Conservation (phyloP, 768 basidiomycete genomes). For the Mycena galopus region DNA sequence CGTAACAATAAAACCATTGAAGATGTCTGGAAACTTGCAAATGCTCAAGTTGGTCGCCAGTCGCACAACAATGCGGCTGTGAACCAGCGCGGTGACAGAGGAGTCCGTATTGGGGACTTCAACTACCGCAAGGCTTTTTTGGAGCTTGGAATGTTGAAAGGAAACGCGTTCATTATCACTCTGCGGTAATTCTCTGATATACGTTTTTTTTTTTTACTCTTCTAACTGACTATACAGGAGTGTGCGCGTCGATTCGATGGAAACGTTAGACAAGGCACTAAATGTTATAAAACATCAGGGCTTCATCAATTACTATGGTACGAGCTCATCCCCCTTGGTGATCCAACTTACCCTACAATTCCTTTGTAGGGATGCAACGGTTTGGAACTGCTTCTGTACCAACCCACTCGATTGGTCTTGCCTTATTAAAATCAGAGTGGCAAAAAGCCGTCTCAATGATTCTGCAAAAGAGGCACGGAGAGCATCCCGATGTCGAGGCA, state of each 20-base stretch:
- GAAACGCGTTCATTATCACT: slow-evolving; percentile 96
- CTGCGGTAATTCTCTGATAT: slow-evolving; percentile 70
- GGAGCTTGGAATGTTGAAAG: slow-evolving; percentile 96
- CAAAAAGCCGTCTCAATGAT: slow-evolving; percentile 87
- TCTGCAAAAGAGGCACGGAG: slow-evolving; percentile 86
- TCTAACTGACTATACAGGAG: slow-evolving; percentile 64
- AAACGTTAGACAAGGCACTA: slow-evolving; percentile 82
- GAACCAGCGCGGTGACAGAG: slow-evolving; percentile 86
- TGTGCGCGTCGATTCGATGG: slow-evolving; percentile 81
- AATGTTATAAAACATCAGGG: slow-evolving; percentile 84
- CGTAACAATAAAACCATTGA: slow-evolving; percentile 83
- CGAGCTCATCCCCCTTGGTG: slow-evolving; percentile 12
- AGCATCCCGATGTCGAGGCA: slow-evolving; percentile 90
- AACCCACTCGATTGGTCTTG: slow-evolving; percentile 94
- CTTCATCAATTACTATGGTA: slow-evolving; percentile 99
- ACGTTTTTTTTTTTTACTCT: not conserved
- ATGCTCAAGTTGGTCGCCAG: slow-evolving; percentile 72
- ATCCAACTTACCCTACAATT: slow-evolving; percentile 28
- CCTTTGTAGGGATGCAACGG: slow-evolving; percentile 89
- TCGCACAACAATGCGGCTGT: slow-evolving; percentile 66
- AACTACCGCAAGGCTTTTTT: slow-evolving; percentile 85
- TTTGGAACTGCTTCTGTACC: slow-evolving; percentile 98
- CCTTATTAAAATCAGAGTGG: slow-evolving; percentile 92
- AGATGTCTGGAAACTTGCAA: slow-evolving; percentile 87
- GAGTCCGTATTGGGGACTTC: slow-evolving; percentile 89